phyloP scores from a whole-genome alignment of 192 early-diverging fungal genomes.

The Rhizophagus clarus region DNA sequence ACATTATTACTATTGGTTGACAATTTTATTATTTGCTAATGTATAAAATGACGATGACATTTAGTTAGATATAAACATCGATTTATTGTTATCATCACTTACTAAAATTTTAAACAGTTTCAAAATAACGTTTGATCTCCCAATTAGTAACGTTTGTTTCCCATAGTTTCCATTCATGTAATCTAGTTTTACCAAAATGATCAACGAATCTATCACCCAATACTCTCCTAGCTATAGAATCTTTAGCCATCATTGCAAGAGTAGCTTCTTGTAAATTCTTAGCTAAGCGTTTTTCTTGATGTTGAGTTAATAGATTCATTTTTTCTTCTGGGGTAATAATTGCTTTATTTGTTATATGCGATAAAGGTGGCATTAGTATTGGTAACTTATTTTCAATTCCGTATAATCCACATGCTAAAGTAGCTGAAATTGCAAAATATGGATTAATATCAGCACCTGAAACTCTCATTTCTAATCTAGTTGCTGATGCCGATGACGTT shows the following conservation, averaged over 20 bases:
- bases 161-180: slow-evolving; percentile 78
- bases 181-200: slow-evolving; percentile 73
- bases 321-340: slow-evolving; percentile 25
- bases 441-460: slow-evolving; percentile 83
- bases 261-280: slow-evolving; percentile 68
- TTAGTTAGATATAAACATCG: too few species aligned
- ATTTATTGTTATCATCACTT: too few species aligned
- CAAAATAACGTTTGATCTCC: slow-evolving; percentile 70
- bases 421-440: slow-evolving; percentile 72
- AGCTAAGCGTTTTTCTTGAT: slow-evolving; percentile 42
- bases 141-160: slow-evolving; percentile 71
- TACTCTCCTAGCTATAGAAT: slow-evolving; percentile 69
- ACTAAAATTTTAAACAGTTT: slow-evolving; percentile 50
- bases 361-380: slow-evolving; percentile 46
- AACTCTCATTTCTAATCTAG: slow-evolving; percentile 79
- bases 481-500: slow-evolving; percentile 61
- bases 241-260: slow-evolving; percentile 60
- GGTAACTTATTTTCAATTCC: slow-evolving; percentile 65
- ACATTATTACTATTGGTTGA: too few species aligned
- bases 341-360: slow-evolving; percentile 25
- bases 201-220: slow-evolving; percentile 78
- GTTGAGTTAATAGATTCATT: slow-evolving; percentile 34
- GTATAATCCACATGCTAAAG: slow-evolving; percentile 70
- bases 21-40: too few species aligned
- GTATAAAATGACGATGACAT: too few species aligned